phyloP scores from a whole-genome alignment of 352 stramenopile genomes.

The Globisporangium sylvaticum region DNA sequence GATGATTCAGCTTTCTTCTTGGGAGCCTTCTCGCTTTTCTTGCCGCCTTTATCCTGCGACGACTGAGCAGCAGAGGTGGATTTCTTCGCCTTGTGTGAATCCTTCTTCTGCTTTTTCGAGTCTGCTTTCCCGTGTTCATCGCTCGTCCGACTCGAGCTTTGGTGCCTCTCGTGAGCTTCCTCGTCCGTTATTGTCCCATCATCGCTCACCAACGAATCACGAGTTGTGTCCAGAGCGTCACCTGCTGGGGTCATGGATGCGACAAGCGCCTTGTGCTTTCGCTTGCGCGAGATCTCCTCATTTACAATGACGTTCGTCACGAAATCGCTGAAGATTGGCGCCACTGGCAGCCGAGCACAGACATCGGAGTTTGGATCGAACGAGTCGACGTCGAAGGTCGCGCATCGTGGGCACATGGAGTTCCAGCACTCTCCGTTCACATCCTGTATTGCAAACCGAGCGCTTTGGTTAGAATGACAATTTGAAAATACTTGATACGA shows the following conservation, averaged over 20 bases:
- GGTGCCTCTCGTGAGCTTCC: conserved; percentile 8
- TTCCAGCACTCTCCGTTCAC: conserved; percentile 75
- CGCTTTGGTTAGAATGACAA: neutral
- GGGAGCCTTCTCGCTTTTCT: conserved; percentile 26
- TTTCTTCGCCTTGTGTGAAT: conserved; percentile 29
- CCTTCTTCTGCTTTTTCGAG: conserved; percentile 41
- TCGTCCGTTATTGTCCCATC: conserved; percentile 14
- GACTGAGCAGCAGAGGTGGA: neutral
- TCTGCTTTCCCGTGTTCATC: conserved; percentile 21
- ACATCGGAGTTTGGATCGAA: conserved; percentile 41
- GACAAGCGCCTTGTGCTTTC: conserved; percentile 30
- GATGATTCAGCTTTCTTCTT: conserved; percentile 18
- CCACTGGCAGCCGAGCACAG: conserved; percentile 53
- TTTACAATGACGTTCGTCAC: conserved; percentile 44
- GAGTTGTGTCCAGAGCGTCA: conserved; percentile 6
- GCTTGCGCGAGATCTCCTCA: conserved; percentile 45
- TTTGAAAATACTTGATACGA: neutral
- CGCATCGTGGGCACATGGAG: conserved; percentile 55
- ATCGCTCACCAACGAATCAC: conserved; percentile 12
- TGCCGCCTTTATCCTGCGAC: conserved; percentile 30
- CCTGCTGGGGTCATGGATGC: conserved; percentile 1
- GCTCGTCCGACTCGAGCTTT: conserved; percentile 12
- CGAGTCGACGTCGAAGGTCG: conserved; percentile 58
- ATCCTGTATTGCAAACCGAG: conserved; percentile 30
- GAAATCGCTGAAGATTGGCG: conserved; percentile 42